Evolutionary conservation across 2,329 filamentous ascomycete genomes (phyloP).

Genomic region (Epichloe festucae): DNA sequence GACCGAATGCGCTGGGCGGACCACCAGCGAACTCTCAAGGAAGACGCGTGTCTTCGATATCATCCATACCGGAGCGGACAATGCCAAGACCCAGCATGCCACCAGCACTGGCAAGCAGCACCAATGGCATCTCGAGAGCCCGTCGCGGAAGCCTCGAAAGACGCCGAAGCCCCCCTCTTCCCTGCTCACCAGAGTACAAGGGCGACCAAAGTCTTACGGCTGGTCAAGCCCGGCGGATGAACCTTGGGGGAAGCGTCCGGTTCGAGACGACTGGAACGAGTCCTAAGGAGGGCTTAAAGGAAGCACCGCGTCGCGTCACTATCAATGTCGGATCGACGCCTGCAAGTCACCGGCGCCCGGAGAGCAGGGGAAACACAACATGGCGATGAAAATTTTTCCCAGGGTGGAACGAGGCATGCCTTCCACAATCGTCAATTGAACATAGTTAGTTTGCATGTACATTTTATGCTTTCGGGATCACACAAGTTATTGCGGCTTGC

Average conservation of each 20-base stretch:
- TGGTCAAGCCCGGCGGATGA: slow-evolving; percentile 45
- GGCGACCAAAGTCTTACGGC: slow-evolving; percentile 32
- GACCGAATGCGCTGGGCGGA: slow-evolving; percentile 25
- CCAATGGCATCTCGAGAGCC: slow-evolving; percentile 43
- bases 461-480: neutral
- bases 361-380: slow-evolving; percentile 15
- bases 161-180: slow-evolving; percentile 40
- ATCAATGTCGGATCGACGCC: slow-evolving; percentile 19
- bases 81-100: slow-evolving; percentile 24
- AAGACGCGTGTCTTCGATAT: slow-evolving; percentile 33
- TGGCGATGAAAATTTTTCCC: slow-evolving; percentile 18
- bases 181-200: slow-evolving; percentile 34
- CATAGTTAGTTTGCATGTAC: neutral
- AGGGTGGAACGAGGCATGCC: neutral
- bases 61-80: slow-evolving; percentile 16
- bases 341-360: slow-evolving; percentile 17
- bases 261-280: slow-evolving; percentile 15
- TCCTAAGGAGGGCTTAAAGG: slow-evolving; percentile 13
- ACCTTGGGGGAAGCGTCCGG: slow-evolving; percentile 31
- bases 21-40: slow-evolving; percentile 21
- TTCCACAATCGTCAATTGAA: neutral
- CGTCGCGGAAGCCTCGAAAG: slow-evolving; percentile 37
- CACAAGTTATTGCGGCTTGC: neutral
- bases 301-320: slow-evolving; percentile 23
- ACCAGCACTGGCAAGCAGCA: slow-evolving; percentile 31